Percentiles rank a stretch among this genome's conserved stretches.
phyloP scores from a whole-genome alignment of 2,329 filamentous ascomycete species.

The Neodidymelliopsis sp. region DNA sequence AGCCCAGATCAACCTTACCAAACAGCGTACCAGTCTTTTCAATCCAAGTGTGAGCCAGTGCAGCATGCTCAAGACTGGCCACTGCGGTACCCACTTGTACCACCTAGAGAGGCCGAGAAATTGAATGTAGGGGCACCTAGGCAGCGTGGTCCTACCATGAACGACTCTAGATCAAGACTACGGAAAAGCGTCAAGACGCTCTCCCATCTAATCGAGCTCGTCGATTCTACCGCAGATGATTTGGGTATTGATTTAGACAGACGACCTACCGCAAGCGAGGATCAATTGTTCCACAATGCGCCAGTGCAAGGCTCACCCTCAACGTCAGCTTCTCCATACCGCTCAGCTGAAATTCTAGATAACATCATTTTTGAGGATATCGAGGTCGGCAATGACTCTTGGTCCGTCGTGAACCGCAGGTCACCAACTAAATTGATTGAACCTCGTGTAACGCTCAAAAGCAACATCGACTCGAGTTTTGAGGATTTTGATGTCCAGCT shows the following conservation, averaged over 20 bases:
- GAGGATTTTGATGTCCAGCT: slow-evolving; percentile 31
- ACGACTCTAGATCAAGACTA: slow-evolving; percentile 35
- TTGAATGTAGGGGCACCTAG: slow-evolving; percentile 36
- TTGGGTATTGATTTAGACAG: slow-evolving; percentile 43
- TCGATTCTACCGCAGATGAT: slow-evolving; percentile 48
- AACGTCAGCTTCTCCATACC: not conserved
- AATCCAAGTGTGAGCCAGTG: not conserved
- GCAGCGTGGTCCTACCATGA: slow-evolving; percentile 40
- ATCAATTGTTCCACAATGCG: slow-evolving; percentile 34
- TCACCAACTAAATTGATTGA: slow-evolving; percentile 32
- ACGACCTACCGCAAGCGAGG: slow-evolving; percentile 30
- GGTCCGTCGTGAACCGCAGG: slow-evolving; percentile 29
- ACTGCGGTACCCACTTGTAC: slow-evolving; percentile 18
- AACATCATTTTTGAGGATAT: slow-evolving; percentile 16
- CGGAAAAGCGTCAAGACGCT: slow-evolving; percentile 38
- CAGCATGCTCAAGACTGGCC: slow-evolving; percentile 22
- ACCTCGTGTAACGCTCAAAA: slow-evolving; percentile 29
- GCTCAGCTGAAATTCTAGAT: not conserved
- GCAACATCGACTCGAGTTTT: slow-evolving; percentile 40
- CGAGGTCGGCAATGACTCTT: slow-evolving; percentile 22
- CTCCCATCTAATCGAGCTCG: slow-evolving; percentile 45
- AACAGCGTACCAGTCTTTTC: slow-evolving; percentile 1
- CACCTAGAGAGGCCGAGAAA: slow-evolving; percentile 34
- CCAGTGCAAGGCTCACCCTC: slow-evolving; percentile 27
- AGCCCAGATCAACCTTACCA: slow-evolving; percentile 3